A percentile compares a stretch with the other conserved stretches of the same genome.
Evolutionary conservation across 345 rosid species (phyloP).

Genomic region (Dovyalis caffra): DNA sequence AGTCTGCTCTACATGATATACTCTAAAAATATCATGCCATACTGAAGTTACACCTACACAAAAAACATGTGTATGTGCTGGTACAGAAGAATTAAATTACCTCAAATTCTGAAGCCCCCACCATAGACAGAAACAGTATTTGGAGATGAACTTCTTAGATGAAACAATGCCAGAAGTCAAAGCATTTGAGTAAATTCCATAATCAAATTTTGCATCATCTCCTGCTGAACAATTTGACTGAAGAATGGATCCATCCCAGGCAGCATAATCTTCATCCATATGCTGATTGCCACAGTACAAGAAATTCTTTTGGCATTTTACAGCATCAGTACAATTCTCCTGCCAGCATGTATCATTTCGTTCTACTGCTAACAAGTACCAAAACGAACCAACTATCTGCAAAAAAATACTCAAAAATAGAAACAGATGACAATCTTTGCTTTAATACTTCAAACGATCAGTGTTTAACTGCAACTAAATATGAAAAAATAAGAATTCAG

Average conservation of each 20-base stretch:
- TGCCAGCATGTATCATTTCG: conserved; percentile 83
- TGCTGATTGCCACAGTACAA: conserved; percentile 72
- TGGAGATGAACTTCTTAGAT: conserved; percentile 70
- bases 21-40: background rate
- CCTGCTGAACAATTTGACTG: conserved; percentile 31
- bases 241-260: conserved; percentile 49
- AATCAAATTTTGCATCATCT: conserved; percentile 56
- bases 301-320: conserved; percentile 41
- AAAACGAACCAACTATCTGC: conserved; percentile 91
- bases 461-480: background rate
- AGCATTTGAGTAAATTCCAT: conserved; percentile 69
- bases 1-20: background rate
- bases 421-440: background rate
- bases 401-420: background rate
- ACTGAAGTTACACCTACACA: background rate
- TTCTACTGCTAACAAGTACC: conserved; percentile 89
- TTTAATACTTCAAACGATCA: background rate
- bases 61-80: background rate
- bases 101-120: conserved; percentile 99
- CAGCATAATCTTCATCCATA: conserved; percentile 44
- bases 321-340: conserved; percentile 33
- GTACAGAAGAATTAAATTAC: conserved; percentile 26
- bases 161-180: conserved; percentile 69
- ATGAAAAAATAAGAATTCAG: background rate
- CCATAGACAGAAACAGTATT: conserved; percentile 89